Evolutionary conservation across 805 yeast genomes (phyloP).

Genomic region (Spencermartinsiella europaea): DNA sequence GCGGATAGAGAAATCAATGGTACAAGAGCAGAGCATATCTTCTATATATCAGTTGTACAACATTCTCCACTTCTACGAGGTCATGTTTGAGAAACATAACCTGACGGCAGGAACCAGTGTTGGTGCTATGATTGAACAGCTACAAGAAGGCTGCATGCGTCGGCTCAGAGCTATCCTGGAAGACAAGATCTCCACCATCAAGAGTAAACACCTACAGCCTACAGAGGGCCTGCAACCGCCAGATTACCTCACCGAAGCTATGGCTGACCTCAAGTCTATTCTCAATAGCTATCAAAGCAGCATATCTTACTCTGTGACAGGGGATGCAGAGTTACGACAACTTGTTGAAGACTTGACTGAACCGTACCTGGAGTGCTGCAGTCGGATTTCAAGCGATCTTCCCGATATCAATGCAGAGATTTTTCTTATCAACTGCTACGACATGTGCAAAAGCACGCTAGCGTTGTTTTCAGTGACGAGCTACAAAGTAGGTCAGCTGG

Average conservation of each 20-base stretch:
- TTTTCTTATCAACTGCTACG: constrained; percentile 33
- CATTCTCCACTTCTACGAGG: constrained; percentile 58
- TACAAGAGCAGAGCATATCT: constrained; percentile 56
- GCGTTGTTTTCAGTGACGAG: constrained; percentile 28
- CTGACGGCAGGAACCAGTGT: constrained; percentile 24
- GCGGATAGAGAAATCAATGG: constrained; percentile 61
- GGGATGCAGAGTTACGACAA: constrained; percentile 17
- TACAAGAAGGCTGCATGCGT: constrained; percentile 34
- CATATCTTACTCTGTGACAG: constrained; percentile 17
- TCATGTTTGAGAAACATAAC: constrained; percentile 52
- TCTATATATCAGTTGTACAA: constrained; percentile 55
- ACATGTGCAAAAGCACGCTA: constrained; percentile 28
- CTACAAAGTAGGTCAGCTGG: constrained; percentile 28
- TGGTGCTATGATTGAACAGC: constrained; percentile 26
- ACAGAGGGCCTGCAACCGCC: constrained; percentile 66
- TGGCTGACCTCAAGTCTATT: constrained; percentile 54
- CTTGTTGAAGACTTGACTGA: constrained; percentile 31
- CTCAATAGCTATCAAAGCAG: constrained; percentile 42
- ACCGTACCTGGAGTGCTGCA: constrained; percentile 29
- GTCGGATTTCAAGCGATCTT: constrained; percentile 24
- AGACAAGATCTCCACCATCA: constrained; percentile 31
- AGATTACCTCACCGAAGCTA: constrained; percentile 71
- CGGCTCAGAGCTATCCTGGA: constrained; percentile 39
- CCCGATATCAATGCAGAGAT: constrained; percentile 30
- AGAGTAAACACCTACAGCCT: constrained; percentile 34